Base-by-base conservation (phyloP, 2,329 filamentous ascomycete genomes). In the Aureobasidium vineae region DNA sequence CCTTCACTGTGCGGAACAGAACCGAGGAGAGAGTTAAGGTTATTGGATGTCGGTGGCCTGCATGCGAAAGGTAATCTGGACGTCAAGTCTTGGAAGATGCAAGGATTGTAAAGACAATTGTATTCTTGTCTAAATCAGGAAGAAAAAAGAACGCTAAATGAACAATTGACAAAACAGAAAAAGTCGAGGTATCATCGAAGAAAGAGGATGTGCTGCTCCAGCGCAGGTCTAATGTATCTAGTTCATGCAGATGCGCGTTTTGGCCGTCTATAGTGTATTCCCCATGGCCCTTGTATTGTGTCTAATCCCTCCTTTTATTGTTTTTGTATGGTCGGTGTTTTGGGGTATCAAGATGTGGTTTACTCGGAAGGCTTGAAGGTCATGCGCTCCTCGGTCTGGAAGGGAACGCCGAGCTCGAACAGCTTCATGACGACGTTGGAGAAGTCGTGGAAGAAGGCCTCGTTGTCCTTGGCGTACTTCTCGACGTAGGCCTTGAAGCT, bases 331-430 rank as follows among this genome's bases (percentile, higher is more conserved):
- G n/a, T 26, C 19, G n/a, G 23, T 38, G 4, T n/a, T 8, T 56
- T 28, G 31, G 54, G 38, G 40, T 33, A 59, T 59, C 54, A 31
- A 36, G 21, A 5, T 28, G 7, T 52, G 16, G 31, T 50, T 68
- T 72, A 76, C 52, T 73, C 74, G 50, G 75, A 78, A 72, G 78
- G 78, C 79, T 80, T 81, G 70, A 83, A 81, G 50, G 71, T 73
- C 70, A 79, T 79, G 69, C 80, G 73, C 75, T 81, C 78, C 2
- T 74, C 73, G 41, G 71, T 85, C 72, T 86, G 79, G 78, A 97
- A 98, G 41, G 94, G 93, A 68, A 98, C 94, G 73, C 94, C 94
- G 16, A 97, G 87, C 85, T 98, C 94, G 72, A 98, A 94, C 57
- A 99, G 86, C 83, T 89, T 94, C 72, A 85, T 80, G 66, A 94